A percentile compares a stretch with the other conserved stretches of the same genome.
phyloP scores from a whole-genome alignment of 1,139 yeast genomes.

The Taphrina communis region DNA sequence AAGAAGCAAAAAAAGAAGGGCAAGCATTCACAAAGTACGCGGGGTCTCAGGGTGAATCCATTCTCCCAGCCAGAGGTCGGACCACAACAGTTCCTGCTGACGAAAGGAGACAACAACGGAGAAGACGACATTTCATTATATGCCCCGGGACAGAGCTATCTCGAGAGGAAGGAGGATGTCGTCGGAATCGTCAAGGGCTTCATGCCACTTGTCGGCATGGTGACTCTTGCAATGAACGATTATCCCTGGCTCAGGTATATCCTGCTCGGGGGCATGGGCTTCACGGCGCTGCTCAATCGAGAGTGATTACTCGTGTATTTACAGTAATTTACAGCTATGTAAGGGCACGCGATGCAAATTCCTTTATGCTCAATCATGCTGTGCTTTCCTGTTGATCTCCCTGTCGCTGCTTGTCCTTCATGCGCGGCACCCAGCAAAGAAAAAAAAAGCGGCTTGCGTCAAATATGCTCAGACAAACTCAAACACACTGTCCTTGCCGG shows the following conservation, averaged over 20 bases:
- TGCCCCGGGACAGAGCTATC: conserved; percentile 74
- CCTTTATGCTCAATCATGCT: conserved; percentile 5
- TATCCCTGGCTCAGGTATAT: conserved; percentile 76
- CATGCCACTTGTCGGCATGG: conserved; percentile 88
- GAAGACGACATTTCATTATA: conserved; percentile 88
- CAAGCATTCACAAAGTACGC: neutral
- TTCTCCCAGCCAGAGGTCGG: conserved; percentile 46
- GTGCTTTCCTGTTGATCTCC: neutral
- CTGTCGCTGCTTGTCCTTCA: too few species aligned
- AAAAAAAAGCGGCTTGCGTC: neutral
- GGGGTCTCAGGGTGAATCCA: conserved; percentile 33
- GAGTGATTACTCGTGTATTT: conserved; percentile 46
- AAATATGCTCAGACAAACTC: conserved; percentile 46
- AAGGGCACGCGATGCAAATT: neutral
- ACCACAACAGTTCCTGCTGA: conserved; percentile 59
- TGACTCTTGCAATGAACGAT: conserved; percentile 78
- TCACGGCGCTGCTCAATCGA: conserved; percentile 53
- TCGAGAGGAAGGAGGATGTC: conserved; percentile 76
- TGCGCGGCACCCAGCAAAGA: too few species aligned
- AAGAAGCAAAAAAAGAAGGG: neutral
- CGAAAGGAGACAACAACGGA: conserved; percentile 96
- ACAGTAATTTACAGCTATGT: neutral
- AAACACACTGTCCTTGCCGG: conserved; percentile 47
- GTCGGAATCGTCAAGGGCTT: conserved; percentile 91
- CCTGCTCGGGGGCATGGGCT: conserved; percentile 69